Percentiles rank a stretch among this genome's conserved stretches.
phyloP scores from a whole-genome alignment of 306 rosid genomes.

The Inga oerstediana region DNA sequence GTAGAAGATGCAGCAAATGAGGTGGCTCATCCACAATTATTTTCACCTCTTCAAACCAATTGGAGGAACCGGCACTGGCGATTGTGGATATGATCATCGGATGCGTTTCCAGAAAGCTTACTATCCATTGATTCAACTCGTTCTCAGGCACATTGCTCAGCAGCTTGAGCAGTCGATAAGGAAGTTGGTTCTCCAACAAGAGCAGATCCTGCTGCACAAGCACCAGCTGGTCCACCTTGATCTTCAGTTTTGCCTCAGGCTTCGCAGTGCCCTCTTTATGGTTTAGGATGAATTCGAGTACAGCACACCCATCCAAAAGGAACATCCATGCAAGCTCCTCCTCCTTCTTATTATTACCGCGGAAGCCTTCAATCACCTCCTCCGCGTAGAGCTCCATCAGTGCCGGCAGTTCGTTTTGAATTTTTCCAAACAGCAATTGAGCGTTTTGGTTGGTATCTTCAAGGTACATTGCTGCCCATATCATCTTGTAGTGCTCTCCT shows the following conservation, averaged over 20 bases:
- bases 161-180: slow-evolving; percentile 6
- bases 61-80: too few species aligned
- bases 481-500: slow-evolving; percentile 1
- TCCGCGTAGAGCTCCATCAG: background rate
- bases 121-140: background rate
- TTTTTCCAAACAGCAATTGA: background rate
- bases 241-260: background rate
- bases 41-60: background rate
- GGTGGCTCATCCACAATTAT: background rate
- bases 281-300: slow-evolving; percentile 6
- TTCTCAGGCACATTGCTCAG: background rate
- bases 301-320: slow-evolving; percentile 29
- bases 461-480: background rate
- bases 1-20: slow-evolving; percentile 7
- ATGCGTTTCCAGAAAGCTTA: background rate
- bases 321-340: slow-evolving; percentile 24
- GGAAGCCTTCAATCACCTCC: background rate
- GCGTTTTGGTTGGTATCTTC: background rate
- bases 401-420: background rate
- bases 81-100: background rate
- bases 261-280: background rate
- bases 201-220: slow-evolving; percentile 12
- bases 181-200: slow-evolving; percentile 29
- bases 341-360: background rate
- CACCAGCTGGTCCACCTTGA: background rate